Percentiles rank a stretch among this genome's conserved stretches.
These are phyloP conservation scores for Rhizopus arrhizus DNA, from an alignment of 371 early-diverging fungal species.

Conservation along the genomic window DNA sequence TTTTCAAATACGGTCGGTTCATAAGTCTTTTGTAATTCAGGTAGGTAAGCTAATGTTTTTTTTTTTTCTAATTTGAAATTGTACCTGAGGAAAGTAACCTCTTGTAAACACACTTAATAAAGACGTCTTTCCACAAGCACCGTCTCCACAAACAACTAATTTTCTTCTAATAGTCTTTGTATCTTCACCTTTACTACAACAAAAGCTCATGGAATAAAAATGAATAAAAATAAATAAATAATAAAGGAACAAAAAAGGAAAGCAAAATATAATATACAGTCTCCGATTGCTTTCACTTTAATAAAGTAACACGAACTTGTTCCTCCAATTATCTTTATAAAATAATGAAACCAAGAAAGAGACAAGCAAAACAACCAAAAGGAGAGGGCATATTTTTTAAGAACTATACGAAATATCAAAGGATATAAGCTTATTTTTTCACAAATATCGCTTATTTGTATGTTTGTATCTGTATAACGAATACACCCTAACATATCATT, in stretches of 20 bases:
- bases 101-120: slow-evolving; percentile 61
- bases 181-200: slow-evolving; percentile 1
- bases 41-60: background rate
- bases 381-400: too few relatives aligned
- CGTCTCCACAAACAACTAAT: slow-evolving; percentile 53
- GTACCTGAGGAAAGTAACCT: slow-evolving; percentile 62
- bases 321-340: too few relatives aligned
- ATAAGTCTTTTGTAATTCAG: slow-evolving; percentile 33
- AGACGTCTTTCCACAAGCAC: slow-evolving; percentile 71
- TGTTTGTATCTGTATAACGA: too few relatives aligned
- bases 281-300: background rate
- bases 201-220: slow-evolving; percentile 1
- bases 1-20: slow-evolving; percentile 88
- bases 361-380: too few relatives aligned
- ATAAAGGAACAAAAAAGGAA: background rate
- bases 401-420: too few relatives aligned
- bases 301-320: too few relatives aligned
- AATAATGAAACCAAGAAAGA: too few relatives aligned
- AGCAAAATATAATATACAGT: background rate
- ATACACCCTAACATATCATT: too few relatives aligned
- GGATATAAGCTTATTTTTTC: too few relatives aligned
- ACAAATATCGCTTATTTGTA: too few relatives aligned
- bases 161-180: slow-evolving; percentile 18
- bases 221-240: background rate
- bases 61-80: background rate